Evolutionary conservation across 139 green algal genomes (phyloP), one percentile per base, ranked within the genome.

Genomic region (Chlamydomonas schloesseri): DNA sequence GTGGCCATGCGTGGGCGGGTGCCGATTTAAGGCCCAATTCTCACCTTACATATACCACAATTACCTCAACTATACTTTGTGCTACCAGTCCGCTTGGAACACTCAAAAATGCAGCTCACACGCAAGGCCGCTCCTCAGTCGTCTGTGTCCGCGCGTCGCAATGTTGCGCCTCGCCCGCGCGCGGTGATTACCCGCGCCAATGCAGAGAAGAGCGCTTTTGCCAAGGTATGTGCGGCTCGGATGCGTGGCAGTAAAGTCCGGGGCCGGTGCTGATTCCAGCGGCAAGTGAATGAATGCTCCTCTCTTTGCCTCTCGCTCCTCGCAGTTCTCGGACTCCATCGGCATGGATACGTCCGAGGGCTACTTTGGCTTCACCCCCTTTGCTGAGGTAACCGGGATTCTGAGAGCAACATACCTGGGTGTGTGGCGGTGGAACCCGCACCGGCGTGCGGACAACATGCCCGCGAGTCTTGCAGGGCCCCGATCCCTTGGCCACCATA

Each of bases 291-390:
- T 24, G 36, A n/a, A 31, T 28, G 34, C 3, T 57, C 36, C 33
- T 6, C 37, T 33, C 36, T 34, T 57, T 60, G 28, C 15, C 26
- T 64, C n/a, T 31, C 42, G 42, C 42, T 50, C 24, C 73, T 70
- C 80, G 64, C 70, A 89, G 86, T 68, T 94, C 24, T 76, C 91
- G 11, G 87, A 94, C 26, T 84, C 72, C 62, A 91, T 96, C 33
- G 92, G 93, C 3, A 87, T 96, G 77, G 89, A 89, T 10, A 92
- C 91, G 21, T 84, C 92, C 26, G 94, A 97, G 72, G 93, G 94
- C 28, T 69, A 94, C 9, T 97, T 97, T 76, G 94, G 94, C 24
- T 97, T 97, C 89, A 93, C 88, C 28, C 94, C 94, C 17, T 96
- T 96, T 76, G 71, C 87, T 20, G 94, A 97, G 91, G 82, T 93